A percentile compares a stretch with the other conserved stretches of the same genome.
Evolutionary conservation across 805 yeast species (phyloP).

Genomic region (Torulaspora quercuum): DNA sequence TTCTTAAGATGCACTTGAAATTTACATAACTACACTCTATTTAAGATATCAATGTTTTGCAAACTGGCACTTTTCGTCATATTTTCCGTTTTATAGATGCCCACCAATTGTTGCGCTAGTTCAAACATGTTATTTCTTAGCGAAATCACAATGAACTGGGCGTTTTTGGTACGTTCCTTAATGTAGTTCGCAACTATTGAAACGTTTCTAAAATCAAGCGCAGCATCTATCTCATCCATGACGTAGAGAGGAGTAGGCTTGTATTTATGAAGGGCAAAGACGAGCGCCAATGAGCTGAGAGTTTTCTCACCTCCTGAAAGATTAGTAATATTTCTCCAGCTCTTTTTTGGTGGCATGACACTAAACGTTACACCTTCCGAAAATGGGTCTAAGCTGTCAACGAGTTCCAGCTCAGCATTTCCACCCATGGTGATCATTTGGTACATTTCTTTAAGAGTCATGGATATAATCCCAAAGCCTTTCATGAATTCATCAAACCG

Average conservation of each 20-base stretch:
- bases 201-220: constrained; percentile 93
- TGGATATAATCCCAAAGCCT: constrained; percentile 83
- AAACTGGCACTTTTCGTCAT: constrained; percentile 83
- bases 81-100: constrained; percentile 89
- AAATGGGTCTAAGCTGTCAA: constrained; percentile 95
- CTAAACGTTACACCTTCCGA: constrained; percentile 94
- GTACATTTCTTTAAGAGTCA: constrained; percentile 92
- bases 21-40: constrained; percentile 10
- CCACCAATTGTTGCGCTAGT: constrained; percentile 88
- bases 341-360: constrained; percentile 98
- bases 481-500: constrained; percentile 87
- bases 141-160: constrained; percentile 94
- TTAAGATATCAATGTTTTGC: constrained; percentile 55
- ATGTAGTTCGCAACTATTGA: constrained; percentile 97
- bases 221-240: constrained; percentile 99
- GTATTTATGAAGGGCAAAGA: constrained; percentile 91
- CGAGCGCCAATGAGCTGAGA: constrained; percentile 87
- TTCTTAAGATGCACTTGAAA: background rate
- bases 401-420: constrained; percentile 93
- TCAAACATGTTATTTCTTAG: constrained; percentile 97
- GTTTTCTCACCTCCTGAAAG: constrained; percentile 98
- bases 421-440: constrained; percentile 99
- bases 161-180: constrained; percentile 91
- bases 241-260: constrained; percentile 97
- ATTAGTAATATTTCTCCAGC: constrained; percentile 94